Base-by-base conservation (phyloP, 2,329 filamentous ascomycete species). In the Scedosporium minutisporum region DNA sequence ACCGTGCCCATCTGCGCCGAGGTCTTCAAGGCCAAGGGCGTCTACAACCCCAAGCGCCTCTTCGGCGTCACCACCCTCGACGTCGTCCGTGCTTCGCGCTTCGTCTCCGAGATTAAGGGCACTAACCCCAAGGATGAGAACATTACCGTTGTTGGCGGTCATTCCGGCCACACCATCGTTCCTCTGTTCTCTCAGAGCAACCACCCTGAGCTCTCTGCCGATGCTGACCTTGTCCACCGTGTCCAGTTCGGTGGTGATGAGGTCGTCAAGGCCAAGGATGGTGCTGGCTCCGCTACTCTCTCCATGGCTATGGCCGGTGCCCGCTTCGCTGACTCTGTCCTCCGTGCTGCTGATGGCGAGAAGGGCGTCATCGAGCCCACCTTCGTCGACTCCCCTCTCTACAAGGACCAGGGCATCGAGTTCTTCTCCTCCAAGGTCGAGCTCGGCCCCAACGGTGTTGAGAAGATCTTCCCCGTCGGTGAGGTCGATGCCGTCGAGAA, bases 61-160 rank as follows among this genome's bases (percentile, higher is more conserved):
- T 99, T 99, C 81, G 95, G 95, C 84, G 95, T 99, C 75, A 99
- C 95, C 80, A 97, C 95, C 74, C 92, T 99, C 73, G 95, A 99
- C 73, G 93, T 97, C 68, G 95, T 99, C 79, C 95, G 95, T 76
- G 93, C 95, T 74, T 93, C 88, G 74, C 91, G 93, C 81, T 99
- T 99, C 87, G 95, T 97, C 81, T 92, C 90, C 72, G 87, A 97
- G 85, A 79, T 96, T 81, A 93, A 96, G 87, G 80, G 78, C 74
- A 91, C 89, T 78, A 89, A 97, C 84, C 95, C 95, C 71, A 87
- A 87, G 74, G 86, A 90, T 76, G 93, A 97, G 88, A 89, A 91
- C 78, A 93, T 99, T 80, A 90, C 91, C 77, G 95, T 99, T 70
- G 85, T 99, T 67, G 95, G 95, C 77, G 95, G 95, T 70, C 95